Evolutionary conservation across 768 basidiomycete genomes (phyloP), one percentile per base, ranked within the genome.

Genomic region (Termitomyces sp.): DNA sequence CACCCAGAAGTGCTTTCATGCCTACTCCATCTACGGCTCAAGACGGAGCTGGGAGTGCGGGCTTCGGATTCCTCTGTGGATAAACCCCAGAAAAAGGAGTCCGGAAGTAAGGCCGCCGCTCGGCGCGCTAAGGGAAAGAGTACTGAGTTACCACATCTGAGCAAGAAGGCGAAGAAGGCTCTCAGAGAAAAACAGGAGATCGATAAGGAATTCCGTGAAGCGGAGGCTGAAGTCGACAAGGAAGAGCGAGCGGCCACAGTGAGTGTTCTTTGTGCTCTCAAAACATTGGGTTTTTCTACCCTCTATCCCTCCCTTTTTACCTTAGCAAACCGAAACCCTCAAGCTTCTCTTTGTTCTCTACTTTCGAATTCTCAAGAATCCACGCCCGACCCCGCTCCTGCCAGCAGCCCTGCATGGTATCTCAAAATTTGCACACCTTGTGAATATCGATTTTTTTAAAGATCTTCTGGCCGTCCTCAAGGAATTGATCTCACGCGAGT

Each of bases 381-480:
- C 92, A 11, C 80, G 78, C 29, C 86, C 89, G 37, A 91, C 91
- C 1, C 84, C 87, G 17, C 81, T 98, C 9, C 81, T 98, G 14
- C 88, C 94, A 25, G 84, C 91, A 37, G 96, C 95, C 47, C 80
- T 99, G 64, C 88, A 90, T 68, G 97, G 97, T 63, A 91, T 98
- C 68, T 87, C 95, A 3, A 88, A 86, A 76, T 98, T 93, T 70
- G 90, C 96, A 1, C 97, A 98, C 72, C 85, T 98, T 60, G 94
- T 99, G 73, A 99, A 97, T 74, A 85, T 98, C 67, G 96, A 99
- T 73, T 98, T 99, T 77, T 99, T 98, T 85, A 88, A 89, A 69
- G 97, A 99, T 76, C 80, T 99, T 51, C 83, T 99, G 79, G 81
- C 85, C 57, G 92, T 95, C 5, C 79, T 99, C 38, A 91, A 91